Evolutionary conservation across 2,329 filamentous ascomycete species (phyloP).

Genomic region (Diaporthe velutina): DNA sequence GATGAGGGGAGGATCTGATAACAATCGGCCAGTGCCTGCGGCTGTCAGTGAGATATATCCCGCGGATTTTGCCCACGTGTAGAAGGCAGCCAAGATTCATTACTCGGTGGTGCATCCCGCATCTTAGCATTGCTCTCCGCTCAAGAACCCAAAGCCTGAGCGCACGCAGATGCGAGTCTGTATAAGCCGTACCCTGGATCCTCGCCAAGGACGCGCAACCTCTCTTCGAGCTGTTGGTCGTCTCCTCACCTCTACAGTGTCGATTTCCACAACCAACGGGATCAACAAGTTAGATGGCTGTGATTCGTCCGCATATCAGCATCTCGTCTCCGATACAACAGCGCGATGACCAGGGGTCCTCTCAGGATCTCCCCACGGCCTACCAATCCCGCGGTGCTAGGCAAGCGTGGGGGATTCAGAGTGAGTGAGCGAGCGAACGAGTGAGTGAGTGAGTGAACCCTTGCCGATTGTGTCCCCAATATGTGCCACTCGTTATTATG

Average conservation of each 20-base stretch:
- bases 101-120: not conserved
- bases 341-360: not conserved
- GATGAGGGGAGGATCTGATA: no score
- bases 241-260: not conserved
- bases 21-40: no score
- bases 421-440: no score
- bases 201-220: not conserved
- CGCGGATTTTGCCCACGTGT: not conserved
- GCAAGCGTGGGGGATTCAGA: conserved; percentile 22
- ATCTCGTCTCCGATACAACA: conserved; percentile 2
- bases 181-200: not conserved
- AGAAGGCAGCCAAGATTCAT: no score
- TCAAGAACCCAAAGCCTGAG: not conserved
- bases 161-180: not conserved
- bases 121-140: no score
- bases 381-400: not conserved
- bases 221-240: not conserved
- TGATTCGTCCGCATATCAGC: not conserved
- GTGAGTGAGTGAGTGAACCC: not conserved
- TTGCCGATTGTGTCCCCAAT: not conserved
- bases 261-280: no score
- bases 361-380: conserved; percentile 5
- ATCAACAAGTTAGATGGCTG: no score
- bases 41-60: conserved; percentile 18
- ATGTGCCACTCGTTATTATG: not conserved